Base-by-base conservation (phyloP, 2,329 filamentous ascomycete species). In the Cercospora sojina region DNA sequence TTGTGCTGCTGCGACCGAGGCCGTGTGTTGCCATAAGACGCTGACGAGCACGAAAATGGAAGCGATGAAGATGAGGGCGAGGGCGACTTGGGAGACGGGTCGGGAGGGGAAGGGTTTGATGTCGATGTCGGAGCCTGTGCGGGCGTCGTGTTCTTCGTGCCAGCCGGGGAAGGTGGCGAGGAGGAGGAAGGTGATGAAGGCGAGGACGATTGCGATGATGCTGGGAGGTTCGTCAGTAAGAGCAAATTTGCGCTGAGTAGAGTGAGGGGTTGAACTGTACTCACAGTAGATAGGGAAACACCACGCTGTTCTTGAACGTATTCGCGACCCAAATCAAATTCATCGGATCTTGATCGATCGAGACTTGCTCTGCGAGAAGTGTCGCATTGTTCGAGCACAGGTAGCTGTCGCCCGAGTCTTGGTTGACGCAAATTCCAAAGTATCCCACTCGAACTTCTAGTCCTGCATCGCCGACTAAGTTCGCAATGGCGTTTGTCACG, bases 361-460 rank as follows among this genome's bases (percentile, higher is more conserved):
- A 90, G 51, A 98, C 87, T 80, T 97, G 90, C 78, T 95, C 91
- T 41, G 95, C 94, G 57, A 99, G 85, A 2, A 93, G 89, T 2
- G 94, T 97, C 20, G 95, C 95, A 80, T 99, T 99, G 84, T 97
- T 96, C 79, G 91, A 95, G 86, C 95, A 99, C 66, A 98, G 87
- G 87, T 92, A 99, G 23, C 90, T 88, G 71, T 94, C 94, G 67
- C 65, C 91, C 10, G 53, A 91, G 77, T 97, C 92, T 1, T 92
- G 89, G 80, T 93, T 95, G 79, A 98, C 88, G 81, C 95, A 99
- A 79, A 99, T 96, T 73, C 95, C 95, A 76, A 99, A 99, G 83
- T 96, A 99, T 71, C 95, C 95, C 31, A 99, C 95, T 65, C 95
- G 90, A 27, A 95, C 93, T 79, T 96, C 92, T 58, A 99, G 84